A percentile compares a stretch with the other conserved stretches of the same genome.
Evolutionary conservation across 768 basidiomycete species (phyloP).

Genomic region (Auriscalpium microsporum): DNA sequence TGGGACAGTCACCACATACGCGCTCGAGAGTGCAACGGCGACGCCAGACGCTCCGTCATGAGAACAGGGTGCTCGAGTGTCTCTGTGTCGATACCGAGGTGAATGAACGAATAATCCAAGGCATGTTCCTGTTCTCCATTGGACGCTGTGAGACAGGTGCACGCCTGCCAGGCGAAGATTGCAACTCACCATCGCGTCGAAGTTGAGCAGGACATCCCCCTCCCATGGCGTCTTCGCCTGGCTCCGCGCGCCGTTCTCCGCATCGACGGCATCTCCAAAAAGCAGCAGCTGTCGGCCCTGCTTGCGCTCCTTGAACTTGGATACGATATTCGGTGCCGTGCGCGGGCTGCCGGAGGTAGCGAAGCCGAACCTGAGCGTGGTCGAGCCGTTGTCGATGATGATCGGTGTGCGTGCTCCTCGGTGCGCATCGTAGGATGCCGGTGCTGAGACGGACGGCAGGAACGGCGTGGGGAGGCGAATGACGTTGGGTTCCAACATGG

Average conservation of each 20-base stretch:
- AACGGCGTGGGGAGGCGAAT: slow-evolving; percentile 3
- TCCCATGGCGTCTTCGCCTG: slow-evolving; percentile 86
- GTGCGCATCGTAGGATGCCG: slow-evolving; percentile 5
- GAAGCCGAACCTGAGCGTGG: slow-evolving; percentile 77
- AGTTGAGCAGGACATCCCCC: slow-evolving; percentile 85
- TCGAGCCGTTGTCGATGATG: slow-evolving; percentile 87
- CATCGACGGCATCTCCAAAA: slow-evolving; percentile 82
- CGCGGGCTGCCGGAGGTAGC: slow-evolving; percentile 51
- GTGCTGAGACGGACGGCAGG: slow-evolving; percentile 4
- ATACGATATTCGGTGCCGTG: slow-evolving; percentile 59
- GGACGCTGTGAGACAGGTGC: background rate
- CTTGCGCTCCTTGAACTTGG: slow-evolving; percentile 87
- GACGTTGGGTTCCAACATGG: background rate
- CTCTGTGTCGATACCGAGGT: slow-evolving; percentile 72
- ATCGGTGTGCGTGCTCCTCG: slow-evolving; percentile 44
- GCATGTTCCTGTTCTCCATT: slow-evolving; percentile 70
- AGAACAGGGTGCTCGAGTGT: slow-evolving; percentile 80
- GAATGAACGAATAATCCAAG: slow-evolving; percentile 84
- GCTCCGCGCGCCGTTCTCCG: slow-evolving; percentile 74
- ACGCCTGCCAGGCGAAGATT: background rate
- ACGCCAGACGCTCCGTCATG: slow-evolving; percentile 88
- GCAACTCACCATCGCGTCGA: slow-evolving; percentile 79
- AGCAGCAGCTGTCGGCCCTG: slow-evolving; percentile 74
- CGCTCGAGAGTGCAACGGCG: slow-evolving; percentile 81
- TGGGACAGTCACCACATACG: slow-evolving; percentile 40